A percentile compares a stretch with the other conserved stretches of the same genome.
Conservation (phyloP, 139 green algal species). For the Pleodorina starrii region DNA sequence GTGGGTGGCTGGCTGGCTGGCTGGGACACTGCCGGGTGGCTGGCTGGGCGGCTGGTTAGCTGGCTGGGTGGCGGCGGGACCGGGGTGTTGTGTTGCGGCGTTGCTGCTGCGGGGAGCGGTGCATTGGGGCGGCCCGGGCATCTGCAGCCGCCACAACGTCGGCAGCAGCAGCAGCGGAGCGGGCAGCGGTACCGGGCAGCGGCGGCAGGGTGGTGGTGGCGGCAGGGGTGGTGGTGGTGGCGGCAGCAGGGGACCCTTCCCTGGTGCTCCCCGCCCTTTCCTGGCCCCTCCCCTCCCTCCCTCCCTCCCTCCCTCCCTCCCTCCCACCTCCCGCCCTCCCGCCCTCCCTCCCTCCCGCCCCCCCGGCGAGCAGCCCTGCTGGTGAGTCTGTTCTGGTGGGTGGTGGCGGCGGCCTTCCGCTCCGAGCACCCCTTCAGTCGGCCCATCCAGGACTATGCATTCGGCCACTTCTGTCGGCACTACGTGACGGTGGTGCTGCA, state of each 20-base stretch:
- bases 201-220: too few relatives aligned
- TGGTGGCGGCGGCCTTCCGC: conserved; percentile 58
- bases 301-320: neutral
- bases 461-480: conserved; percentile 51
- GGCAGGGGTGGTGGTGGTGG: too few relatives aligned
- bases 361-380: conserved; percentile 31
- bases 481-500: conserved; percentile 53
- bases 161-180: too few relatives aligned
- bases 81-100: too few relatives aligned
- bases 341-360: neutral
- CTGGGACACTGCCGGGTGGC: neutral
- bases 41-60: too few relatives aligned
- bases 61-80: too few relatives aligned
- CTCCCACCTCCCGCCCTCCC: neutral
- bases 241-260: too few relatives aligned
- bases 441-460: conserved; percentile 37
- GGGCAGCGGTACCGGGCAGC: too few relatives aligned
- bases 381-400: conserved; percentile 65
- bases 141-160: too few relatives aligned
- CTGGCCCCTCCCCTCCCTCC: neutral
- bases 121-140: too few relatives aligned
- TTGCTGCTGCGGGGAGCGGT: too few relatives aligned
- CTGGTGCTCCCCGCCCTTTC: too few relatives aligned
- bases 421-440: conserved; percentile 44
- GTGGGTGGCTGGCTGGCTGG: neutral